Base-by-base conservation (phyloP, 2,329 filamentous ascomycete species). In the Pseudohalonectria lignicola region DNA sequence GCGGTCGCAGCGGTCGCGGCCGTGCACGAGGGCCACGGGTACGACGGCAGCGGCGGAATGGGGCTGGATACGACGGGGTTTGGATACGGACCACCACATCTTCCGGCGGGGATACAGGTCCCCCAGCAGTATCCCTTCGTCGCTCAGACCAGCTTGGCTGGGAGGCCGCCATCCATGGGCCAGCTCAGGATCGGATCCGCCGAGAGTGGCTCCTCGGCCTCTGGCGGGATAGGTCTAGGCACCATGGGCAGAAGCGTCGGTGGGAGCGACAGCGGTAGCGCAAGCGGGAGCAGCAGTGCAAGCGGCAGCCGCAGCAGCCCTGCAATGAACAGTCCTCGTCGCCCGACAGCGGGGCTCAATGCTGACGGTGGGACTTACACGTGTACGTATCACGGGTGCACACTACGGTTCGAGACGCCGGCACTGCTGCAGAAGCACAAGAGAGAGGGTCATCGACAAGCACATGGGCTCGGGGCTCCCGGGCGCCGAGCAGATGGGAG, bases 381-480 rank as follows among this genome's bases (percentile, higher is more conserved):
- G 1, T 98, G 92, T 60, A 95, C 88, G 1, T 94, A 94, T 51
- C 87, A 94, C 52, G 86, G 87, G 10, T 96, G 92, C 55, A 80
- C 79, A 1, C 68, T 82, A 47, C 82, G 92, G 38, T 98, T 98
- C 53, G 86, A 94, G 48, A 86, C 86, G 1, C 86, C 87, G 4
- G 71, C 78, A 8, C 78, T 88, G 48, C 70, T 98, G 4, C 88
- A 96, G 57, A 92, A 92, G 62, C 92, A 98, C 66, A 95, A 95
- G 67, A 79, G 88, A 18, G 92, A 98, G 55, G 85, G 81, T 5
- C 92, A 98, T 56, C 77, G 90, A 35, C 82, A 86, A 49, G 76
- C 74, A n/a, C 79, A 69, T 50, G 71, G 60, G 39, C 60, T 60
- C 50, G 66, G 56, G 53, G 68, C n/a, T n/a, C n/a, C n/a, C n/a